phyloP scores from a whole-genome alignment of 345 rosid species.

The Arabidopsis thaliana region TAIR10.1 NC_003075.7:10199001-10199500 shows the following conservation, averaged over 20 bases:
- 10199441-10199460: constrained; percentile 15
- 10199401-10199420: neutral
- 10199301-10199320: constrained; percentile 93
- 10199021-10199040: constrained; percentile 76
- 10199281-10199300: constrained; percentile 81
- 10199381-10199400: constrained; percentile 11
- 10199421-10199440: constrained; percentile 2
- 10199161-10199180: constrained; percentile 92
- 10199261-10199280: constrained; percentile 57
- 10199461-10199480: constrained; percentile 5
- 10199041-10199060: neutral
- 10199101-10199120: constrained; percentile 16
- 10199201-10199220: constrained; percentile 7
- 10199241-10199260: neutral
- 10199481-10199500: constrained; percentile 94
- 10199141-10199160: constrained; percentile 87
- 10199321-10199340: constrained; percentile 93
- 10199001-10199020: constrained; percentile 71
- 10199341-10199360: constrained; percentile 92
- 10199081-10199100: constrained; percentile 11
- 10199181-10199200: neutral
- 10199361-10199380: constrained; percentile 54
- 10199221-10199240: constrained; percentile 9
- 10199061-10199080: constrained; percentile 5
- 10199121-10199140: constrained; percentile 68